Base-by-base conservation (phyloP, 2,329 filamentous ascomycete genomes). In the Alternaria alternata region DNA sequence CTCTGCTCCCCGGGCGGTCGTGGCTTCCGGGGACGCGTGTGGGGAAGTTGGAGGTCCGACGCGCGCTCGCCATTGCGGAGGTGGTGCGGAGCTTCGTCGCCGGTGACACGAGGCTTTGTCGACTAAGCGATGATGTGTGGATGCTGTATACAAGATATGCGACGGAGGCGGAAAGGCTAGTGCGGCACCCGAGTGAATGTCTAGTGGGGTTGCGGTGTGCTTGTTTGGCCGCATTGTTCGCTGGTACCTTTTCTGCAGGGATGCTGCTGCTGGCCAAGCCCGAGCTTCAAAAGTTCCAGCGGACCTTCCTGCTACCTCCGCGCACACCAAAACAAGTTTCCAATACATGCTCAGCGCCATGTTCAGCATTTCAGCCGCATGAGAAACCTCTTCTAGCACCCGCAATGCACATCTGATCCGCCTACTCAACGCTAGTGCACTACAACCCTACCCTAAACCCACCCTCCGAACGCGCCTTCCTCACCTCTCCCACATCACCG, bases 1-100 rank as follows among this genome's bases (percentile, higher is more conserved):
- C 89, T 70, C 91, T 89, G 79, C 83, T 85, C 36, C 80, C 74
- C 12, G 78, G 75, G 49, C 75, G 68, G 43, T 75, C 69, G 51
- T 70, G 63, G 51, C 57, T 61, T 28, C 61, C 68, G 8, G 68
- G 63, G 18, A 62, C 54, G 42, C 72, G 66, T 57, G 66, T 67
- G 54, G 72, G 70, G 64, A 75, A 76, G 59, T 74, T 71, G 54
- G 73, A 68, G 43, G 64, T 68, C 56, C 73, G 72, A 59, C 69
- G 72, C 64, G 72, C 65, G 67, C 63, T 71, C 62, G 75, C 68
- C 76, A 79, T 79, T 67, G 71, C 64, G 73, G 73, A 71, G 67
- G 63, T 68, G 65, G 34, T 68, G 69, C 64, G 66, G 65, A 65
- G 56, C 46, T 65, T 53, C 42, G 47, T 54, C 56, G 55, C 48